Evolutionary conservation across 176 grass and related monocot genomes (phyloP), one percentile per base, ranked within the genome.

Genomic region (Rhynchospora tenuis): DNA sequence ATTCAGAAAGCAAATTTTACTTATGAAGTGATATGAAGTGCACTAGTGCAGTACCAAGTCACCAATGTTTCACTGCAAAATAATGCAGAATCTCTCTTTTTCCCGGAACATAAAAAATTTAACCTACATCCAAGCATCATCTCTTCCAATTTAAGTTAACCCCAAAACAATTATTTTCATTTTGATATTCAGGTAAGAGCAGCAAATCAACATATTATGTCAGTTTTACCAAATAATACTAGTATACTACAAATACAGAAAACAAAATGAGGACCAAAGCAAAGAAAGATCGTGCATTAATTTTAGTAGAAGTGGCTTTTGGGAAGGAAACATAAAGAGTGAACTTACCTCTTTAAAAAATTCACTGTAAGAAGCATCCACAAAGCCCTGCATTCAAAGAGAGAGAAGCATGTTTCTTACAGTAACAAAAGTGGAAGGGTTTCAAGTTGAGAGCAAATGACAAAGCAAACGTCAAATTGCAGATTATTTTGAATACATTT

Each of bases 281-380:
- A 89, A 59, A 3, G 71, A 12, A 12, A 19, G 50, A 3, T 71
- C 13, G 59, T 1, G 12, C 1, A 80, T 56, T 59, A 45, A 29
- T 51, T 17, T n/a, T 5, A 58, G 2, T 15, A n/a, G 9, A 77
- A 43, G 71, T 54, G 17, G 74, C 14, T 16, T 79, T 47, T 79
- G 24, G 3, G 38, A 13, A 88, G 81, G 27, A 19, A 19, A 45
- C 22, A 73, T 12, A 5, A 23, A 48, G 29, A 24, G 55, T 52
- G 19, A 59, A 47, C 6, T 22, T 89, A 95, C 96, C 93, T 98
- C 93, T 61, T 91, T 89, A 80, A 98, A 95, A 16, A 90, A 89
- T 43, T 82, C 64, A 86, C 93, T 98, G 19, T 93, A 89, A 6
- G 96, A 93, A 78, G 83, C 82, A 89, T 90, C 93, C 74, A 71